Conservation (phyloP, 2,329 filamentous ascomycete species). For the Exophiala sideris region DNA sequence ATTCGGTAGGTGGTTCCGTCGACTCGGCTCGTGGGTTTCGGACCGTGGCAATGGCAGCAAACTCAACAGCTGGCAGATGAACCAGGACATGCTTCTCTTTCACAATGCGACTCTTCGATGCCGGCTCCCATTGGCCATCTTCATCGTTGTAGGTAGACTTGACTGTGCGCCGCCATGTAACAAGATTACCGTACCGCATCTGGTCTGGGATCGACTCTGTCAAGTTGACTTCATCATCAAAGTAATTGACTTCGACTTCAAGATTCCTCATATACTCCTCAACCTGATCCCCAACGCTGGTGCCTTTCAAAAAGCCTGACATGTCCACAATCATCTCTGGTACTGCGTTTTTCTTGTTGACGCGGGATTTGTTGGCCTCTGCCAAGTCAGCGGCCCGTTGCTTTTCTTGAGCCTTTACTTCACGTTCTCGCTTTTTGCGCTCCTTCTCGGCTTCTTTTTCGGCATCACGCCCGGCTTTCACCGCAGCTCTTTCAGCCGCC, state of each 20-base stretch:
- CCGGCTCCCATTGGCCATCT: slow-evolving; percentile 63
- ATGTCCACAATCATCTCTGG: slow-evolving; percentile 76
- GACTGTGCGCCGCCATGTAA: slow-evolving; percentile 69
- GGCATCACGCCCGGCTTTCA: slow-evolving; percentile 47
- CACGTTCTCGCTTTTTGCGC: slow-evolving; percentile 43
- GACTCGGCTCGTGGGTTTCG: slow-evolving; percentile 27
- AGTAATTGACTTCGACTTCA: slow-evolving; percentile 40
- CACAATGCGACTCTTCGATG: slow-evolving; percentile 41
- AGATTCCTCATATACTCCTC: slow-evolving; percentile 42
- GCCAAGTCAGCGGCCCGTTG: slow-evolving; percentile 63
- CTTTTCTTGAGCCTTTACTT: slow-evolving; percentile 61
- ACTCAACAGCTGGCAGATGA: slow-evolving; percentile 60
- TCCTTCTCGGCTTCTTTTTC: slow-evolving; percentile 59
- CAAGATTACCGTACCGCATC: slow-evolving; percentile 39
- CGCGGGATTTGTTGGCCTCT: slow-evolving; percentile 69
- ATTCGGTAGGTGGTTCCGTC: slow-evolving; percentile 26
- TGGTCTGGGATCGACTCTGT: slow-evolving; percentile 38
- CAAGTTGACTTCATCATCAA: slow-evolving; percentile 23
- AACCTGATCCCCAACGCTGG: slow-evolving; percentile 43
- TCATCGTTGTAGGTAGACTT: slow-evolving; percentile 60
- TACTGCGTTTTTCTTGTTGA: slow-evolving; percentile 69
- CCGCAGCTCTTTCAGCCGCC: slow-evolving; percentile 47
- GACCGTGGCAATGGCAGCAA: slow-evolving; percentile 56
- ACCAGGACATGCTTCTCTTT: slow-evolving; percentile 62
- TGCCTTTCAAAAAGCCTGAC: slow-evolving; percentile 52